Evolutionary conservation across 2,329 filamentous ascomycete genomes (phyloP), one percentile per base, ranked within the genome.

Genomic region (Helicocarpus griseus): DNA sequence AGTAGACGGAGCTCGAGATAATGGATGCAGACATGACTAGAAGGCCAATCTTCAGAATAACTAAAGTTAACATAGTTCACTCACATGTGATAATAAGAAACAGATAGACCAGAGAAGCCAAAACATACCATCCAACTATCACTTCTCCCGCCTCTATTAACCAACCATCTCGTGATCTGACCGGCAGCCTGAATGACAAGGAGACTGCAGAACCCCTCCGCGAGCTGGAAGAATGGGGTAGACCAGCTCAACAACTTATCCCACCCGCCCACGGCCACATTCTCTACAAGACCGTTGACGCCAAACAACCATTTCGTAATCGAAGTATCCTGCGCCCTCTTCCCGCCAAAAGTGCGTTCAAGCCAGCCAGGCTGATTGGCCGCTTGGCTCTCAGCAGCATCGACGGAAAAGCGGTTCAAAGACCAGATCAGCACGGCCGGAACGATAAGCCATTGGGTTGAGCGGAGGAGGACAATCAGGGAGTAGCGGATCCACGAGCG

Each of bases 181-280:
- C 93, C 93, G 13, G 87, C 85, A 17, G 90, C 89, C 70, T 98
- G 93, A 53, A 98, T 97, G 57, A 97, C 90, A 52, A 97, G 74
- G 61, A 98, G 73, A 64, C 89, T 97, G 75, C 93, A 97, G 72
- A 98, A 98, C 5, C 93, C 93, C 69, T 98, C 93, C 49, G 87
- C 81, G 7, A 98, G 76, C 72, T 98, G 93, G 73, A 97, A 98
- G 48, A 95, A 79, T 0, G 93, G 93, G 3, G 88, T 94, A 31
- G 90, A 95, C 74, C 94, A 97, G 64, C 85, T 80, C 69, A 98
- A 71, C 47, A 88, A 74, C 65, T 85, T 89, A 66, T 96, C 89
- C 93, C 93, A 98, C 49, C 80, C 81, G 28, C 89, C 89, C 56
- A 97, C 80, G 21, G 87, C 85, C 54, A 86, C 73, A 31, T 80